A percentile compares a stretch with the other conserved stretches of the same genome.
These are phyloP conservation scores for Gossypioides kirkii DNA, from an alignment of 345 rosid genomes.

Conservation along the genomic window DNA sequence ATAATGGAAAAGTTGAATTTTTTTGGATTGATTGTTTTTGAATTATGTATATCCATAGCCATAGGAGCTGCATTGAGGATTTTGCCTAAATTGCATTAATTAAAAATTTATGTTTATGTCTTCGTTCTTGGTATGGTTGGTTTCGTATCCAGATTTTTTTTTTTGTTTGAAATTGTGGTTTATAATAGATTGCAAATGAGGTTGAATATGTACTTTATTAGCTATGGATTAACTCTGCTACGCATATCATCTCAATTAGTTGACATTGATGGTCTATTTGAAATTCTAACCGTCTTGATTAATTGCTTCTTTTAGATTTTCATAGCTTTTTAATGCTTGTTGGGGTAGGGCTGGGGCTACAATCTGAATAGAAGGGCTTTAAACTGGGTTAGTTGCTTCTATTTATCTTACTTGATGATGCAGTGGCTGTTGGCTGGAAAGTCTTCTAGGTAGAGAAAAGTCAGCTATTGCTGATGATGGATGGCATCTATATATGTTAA, in stretches of 20 bases:
- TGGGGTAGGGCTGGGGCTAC: not conserved
- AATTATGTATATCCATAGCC: not conserved
- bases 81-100: not conserved
- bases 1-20: not conserved
- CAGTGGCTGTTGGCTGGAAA: not conserved
- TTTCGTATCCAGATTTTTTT: not conserved
- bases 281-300: not conserved
- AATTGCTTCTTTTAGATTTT: not conserved
- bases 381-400: not conserved
- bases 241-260: not conserved
- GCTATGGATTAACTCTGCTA: not conserved
- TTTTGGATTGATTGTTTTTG: not conserved
- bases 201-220: not conserved
- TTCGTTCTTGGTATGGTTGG: not conserved
- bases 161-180: not conserved
- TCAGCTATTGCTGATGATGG: not conserved
- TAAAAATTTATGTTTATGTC: not conserved
- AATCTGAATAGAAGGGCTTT: not conserved
- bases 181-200: not conserved
- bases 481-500: not conserved
- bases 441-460: not conserved
- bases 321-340: not conserved
- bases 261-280: not conserved
- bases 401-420: not conserved
- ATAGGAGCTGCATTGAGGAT: slow-evolving; percentile 7